Base-by-base conservation (phyloP, 1,284 basidiomycete genomes). In the Ceratobasidium sp. region DNA sequence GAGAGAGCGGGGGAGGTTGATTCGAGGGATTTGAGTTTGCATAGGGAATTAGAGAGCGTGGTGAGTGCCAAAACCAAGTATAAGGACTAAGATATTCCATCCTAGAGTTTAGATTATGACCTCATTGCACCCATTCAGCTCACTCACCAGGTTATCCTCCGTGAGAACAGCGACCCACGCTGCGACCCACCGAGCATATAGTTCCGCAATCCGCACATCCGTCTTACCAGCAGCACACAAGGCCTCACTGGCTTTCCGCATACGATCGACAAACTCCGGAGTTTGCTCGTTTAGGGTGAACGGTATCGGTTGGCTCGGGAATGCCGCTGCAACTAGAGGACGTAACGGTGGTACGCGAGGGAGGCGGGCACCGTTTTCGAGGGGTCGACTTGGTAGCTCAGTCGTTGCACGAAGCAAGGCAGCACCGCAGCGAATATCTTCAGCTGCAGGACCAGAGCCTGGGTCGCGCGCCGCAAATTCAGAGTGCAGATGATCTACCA, bases 221-320 rank as follows among this genome's bases (percentile, higher is more conserved):
- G 73, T 56, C n/a, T 29, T 54, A 36, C 51, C 74, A 33, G 82
- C 81, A 27, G 76, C 78, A 15, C 84, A 67, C 74, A 92, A 83
- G 75, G 84, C 86, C 77, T 91, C 89, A 78, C 91, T 92, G 8
- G 91, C 90, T 11, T 75, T 78, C 76, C 84, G 84, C 45, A 93
- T 80, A 17, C 84, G 87, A 22, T 91, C 89, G 15, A 92, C 86
- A 14, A 92, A 80, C 6, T 80, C 85, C 78, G 84, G 85, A 11
- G 59, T 73, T 29, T 73, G 57, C 24, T 62, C 57, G 29, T n/a
- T 45, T 4, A 36, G 50, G 29, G 48, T n/a, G 44, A 73, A 73
- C 22, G 57, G 47, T 2, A 14, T 33, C 7, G 84, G 85, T 24
- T 83, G 80, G 75, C 83, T 80, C 22, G 59, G 54, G 19, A 71